phyloP scores from a whole-genome alignment of 2,329 filamentous ascomycete genomes.

The Metarhizium sp. region DNA sequence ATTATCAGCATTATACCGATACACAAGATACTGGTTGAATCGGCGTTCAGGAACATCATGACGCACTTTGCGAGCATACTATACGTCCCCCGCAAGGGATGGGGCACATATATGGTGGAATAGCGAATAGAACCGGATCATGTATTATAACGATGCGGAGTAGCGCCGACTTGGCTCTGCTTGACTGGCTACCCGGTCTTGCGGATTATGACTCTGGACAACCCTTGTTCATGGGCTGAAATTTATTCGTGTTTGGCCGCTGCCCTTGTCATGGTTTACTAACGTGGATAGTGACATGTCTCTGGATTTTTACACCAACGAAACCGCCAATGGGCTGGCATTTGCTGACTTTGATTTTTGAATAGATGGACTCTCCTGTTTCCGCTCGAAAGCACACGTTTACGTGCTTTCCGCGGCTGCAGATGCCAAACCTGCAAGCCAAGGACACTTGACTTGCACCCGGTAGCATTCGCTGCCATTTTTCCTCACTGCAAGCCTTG shows the following conservation, averaged over 20 bases:
- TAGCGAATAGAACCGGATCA: background rate
- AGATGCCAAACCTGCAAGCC: background rate
- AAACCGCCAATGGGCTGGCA: slow-evolving; percentile 1
- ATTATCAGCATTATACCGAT: background rate
- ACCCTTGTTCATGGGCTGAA: background rate
- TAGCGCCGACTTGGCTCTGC: background rate
- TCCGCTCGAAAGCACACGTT: background rate
- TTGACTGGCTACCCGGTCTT: background rate
- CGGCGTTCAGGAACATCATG: slow-evolving; percentile 2
- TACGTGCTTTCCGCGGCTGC: background rate
- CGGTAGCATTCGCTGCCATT: slow-evolving; percentile 15
- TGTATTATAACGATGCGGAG: slow-evolving; percentile 10
- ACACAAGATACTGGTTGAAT: background rate
- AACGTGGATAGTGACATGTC: slow-evolving; percentile 20
- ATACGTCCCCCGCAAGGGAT: slow-evolving; percentile 1
- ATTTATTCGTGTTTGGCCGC: background rate
- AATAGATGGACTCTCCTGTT: background rate
- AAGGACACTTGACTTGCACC: background rate
- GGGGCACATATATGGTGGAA: slow-evolving; percentile 1
- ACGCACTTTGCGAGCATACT: background rate
- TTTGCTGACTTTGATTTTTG: background rate
- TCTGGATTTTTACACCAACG: background rate
- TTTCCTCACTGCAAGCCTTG: slow-evolving; percentile 45
- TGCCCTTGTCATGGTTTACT: slow-evolving; percentile 11
- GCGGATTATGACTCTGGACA: background rate